Evolutionary conservation across 805 yeast genomes (phyloP), one percentile per base, ranked within the genome.

Genomic region (Saccharomyces eubayanus): DNA sequence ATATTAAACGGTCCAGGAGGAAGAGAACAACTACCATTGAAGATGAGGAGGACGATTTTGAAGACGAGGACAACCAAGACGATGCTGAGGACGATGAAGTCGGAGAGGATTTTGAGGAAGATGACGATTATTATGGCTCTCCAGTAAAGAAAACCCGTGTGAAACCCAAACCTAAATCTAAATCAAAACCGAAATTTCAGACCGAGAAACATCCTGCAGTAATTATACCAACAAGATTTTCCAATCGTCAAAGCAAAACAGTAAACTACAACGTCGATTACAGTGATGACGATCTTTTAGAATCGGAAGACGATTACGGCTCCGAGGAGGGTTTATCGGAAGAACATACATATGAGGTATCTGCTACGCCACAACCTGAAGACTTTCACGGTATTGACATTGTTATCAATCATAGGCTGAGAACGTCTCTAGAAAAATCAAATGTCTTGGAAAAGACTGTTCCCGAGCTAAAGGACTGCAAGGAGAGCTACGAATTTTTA

Each of bases 261-360:
- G 83, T 91, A 46, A 89, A 89, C 66, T 91, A 91, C 65, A 82
- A 79, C 43, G 81, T 87, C 28, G 96, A 88, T 56, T 78, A 78
- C 31, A 86, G 82, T 6, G 72, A 75, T 49, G 77, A 71, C 40
- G 77, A 74, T 54, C 67, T 75, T 29, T 60, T 76, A 62, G 76
- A 63, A 30, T 69, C 73, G 8, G 62, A 62, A 12, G 60, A 62
- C 28, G 60, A 60, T 27, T 58, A 61, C 6, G 62, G 55, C 9
- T 53, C 51, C 30, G 58, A 56, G 20, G 43, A 36, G 24, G 43
- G 10, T 16, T 28, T 50, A 29, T 53, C 55, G 12, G 56, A 57
- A 48, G 43, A 36, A 16, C 16, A 16, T 36, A 55, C 27, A 20
- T 51, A 60, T 21, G 64, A 64, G 9, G 52, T 58, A 47, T 65